Percentiles rank a stretch among this genome's conserved stretches.
These are phyloP conservation scores for Picochlorum sp. DNA, from an alignment of 139 green algal species.

Conservation along the genomic window DNA sequence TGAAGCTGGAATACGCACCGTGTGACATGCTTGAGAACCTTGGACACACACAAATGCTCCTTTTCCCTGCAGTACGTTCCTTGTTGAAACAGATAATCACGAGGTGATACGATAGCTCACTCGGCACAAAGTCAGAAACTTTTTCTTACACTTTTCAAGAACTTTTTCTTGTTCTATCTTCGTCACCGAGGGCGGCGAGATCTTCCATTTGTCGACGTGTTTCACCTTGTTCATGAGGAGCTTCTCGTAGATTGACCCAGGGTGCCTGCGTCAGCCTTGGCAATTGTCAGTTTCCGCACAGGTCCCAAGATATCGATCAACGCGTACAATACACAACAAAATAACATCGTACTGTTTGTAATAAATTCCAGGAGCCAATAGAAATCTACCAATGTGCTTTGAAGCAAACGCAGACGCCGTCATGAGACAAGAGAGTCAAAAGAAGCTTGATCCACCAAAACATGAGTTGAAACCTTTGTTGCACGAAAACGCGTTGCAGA, in stretches of 20 bases:
- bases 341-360: not conserved
- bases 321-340: not conserved
- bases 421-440: too few relatives aligned
- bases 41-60: not conserved
- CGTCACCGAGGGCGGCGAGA: not conserved
- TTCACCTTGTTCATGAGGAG: not conserved
- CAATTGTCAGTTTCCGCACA: not conserved
- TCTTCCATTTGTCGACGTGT: not conserved
- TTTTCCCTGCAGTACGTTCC: not conserved
- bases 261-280: not conserved
- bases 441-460: too few relatives aligned
- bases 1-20: not conserved
- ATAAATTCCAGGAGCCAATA: not conserved
- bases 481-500: too few relatives aligned
- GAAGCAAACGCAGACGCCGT: too few relatives aligned
- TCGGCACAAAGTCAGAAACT: not conserved
- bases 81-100: not conserved
- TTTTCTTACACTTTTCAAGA: conserved; percentile 1
- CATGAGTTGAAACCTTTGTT: too few relatives aligned
- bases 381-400: too few relatives aligned
- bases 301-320: not conserved
- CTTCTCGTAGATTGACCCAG: not conserved
- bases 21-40: not conserved
- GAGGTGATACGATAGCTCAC: not conserved
- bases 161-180: not conserved